Conservation (phyloP, 495 filamentous ascomycete species). For the Penicillium coprophilum region DNA sequence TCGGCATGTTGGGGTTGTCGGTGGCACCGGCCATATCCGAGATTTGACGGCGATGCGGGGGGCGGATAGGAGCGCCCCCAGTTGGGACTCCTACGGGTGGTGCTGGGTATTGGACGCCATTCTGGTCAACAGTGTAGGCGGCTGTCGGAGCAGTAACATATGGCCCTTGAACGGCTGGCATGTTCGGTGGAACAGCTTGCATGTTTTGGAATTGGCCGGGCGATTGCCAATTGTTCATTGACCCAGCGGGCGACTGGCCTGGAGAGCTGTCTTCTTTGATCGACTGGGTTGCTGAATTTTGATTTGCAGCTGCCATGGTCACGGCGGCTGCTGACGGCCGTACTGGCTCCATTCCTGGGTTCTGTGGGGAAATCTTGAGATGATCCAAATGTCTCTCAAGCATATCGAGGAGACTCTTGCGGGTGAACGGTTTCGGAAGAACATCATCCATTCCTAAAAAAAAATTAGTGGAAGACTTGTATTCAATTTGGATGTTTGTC, state of each 20-base stretch:
- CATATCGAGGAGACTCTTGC: conserved; percentile 87
- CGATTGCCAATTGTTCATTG: conserved; percentile 70
- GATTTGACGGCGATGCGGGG: conserved; percentile 61
- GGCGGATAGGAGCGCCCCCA: conserved; percentile 37
- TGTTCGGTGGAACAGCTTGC: conserved; percentile 54
- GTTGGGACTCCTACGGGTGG: conserved; percentile 51
- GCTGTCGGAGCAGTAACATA: conserved; percentile 45
- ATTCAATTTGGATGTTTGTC: conserved; percentile 28
- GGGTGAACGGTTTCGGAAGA: conserved; percentile 94
- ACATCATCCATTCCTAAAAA: conserved; percentile 98
- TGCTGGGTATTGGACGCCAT: conserved; percentile 52
- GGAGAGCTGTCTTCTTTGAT: conserved; percentile 84
- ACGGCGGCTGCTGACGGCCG: conserved; percentile 46
- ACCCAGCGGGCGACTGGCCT: conserved; percentile 69
- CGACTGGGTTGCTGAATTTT: conserved; percentile 56
- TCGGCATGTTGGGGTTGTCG: conserved; percentile 55
- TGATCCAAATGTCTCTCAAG: conserved; percentile 85
- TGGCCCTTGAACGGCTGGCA: conserved; percentile 51
- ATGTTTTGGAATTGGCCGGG: conserved; percentile 65
- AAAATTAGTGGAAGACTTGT: conserved; percentile 11
- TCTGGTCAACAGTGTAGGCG: conserved; percentile 52
- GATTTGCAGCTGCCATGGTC: conserved; percentile 42
- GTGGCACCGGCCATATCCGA: conserved; percentile 62
- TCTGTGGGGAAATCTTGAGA: conserved; percentile 59
- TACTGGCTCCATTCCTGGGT: conserved; percentile 52